Conservation (phyloP, 768 basidiomycete species). For the Suillus plorans region DNA sequence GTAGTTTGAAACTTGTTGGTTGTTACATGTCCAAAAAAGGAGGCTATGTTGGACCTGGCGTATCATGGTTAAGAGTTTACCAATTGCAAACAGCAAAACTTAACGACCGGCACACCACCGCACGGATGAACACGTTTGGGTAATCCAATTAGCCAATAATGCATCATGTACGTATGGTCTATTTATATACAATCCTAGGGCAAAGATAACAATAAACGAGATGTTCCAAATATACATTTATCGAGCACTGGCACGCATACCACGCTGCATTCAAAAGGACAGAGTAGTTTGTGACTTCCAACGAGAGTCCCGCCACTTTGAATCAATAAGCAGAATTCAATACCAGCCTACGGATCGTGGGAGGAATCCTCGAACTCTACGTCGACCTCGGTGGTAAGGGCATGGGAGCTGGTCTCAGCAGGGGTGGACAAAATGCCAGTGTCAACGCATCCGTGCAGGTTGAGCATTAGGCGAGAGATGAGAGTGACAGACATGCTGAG, state of each 20-base stretch:
- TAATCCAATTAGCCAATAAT: not conserved
- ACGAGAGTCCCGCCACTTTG: not conserved
- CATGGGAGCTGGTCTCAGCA: not conserved
- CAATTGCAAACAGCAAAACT: not conserved
- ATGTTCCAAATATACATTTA: not conserved
- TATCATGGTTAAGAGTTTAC: not conserved
- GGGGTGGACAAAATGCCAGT: conserved; percentile 7
- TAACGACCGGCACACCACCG: not conserved
- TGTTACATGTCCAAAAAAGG: not conserved
- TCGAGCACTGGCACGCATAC: not conserved
- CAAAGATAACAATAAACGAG: not conserved
- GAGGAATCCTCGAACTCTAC: not conserved
- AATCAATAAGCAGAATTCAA: not conserved
- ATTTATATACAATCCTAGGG: not conserved
- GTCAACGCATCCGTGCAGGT: conserved; percentile 44
- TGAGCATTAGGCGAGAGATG: conserved; percentile 58
- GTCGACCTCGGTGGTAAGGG: not conserved
- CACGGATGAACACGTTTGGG: not conserved
- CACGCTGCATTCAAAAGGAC: not conserved
- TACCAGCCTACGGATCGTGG: not conserved
- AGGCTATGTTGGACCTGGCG: not conserved
- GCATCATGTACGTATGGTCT: not conserved
- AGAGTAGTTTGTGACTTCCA: not conserved
- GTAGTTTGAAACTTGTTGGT: not conserved
- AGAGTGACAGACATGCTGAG: conserved; percentile 48